Base-by-base conservation (phyloP, 1,284 basidiomycete genomes). In the Coniferiporia sulphurascens region DNA sequence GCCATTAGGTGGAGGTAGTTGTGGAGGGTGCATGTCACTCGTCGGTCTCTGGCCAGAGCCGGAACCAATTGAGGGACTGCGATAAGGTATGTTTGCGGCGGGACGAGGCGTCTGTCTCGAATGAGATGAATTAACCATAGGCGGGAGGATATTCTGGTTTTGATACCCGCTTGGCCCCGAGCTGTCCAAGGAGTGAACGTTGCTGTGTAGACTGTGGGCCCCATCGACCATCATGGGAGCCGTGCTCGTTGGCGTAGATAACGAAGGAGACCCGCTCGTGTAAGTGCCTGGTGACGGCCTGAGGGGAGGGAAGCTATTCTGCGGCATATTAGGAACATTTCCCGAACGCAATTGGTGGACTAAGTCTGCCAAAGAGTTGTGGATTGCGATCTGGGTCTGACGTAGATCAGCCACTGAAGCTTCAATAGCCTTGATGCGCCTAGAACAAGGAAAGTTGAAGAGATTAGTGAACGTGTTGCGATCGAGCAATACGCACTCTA, bases 381-480 rank as follows among this genome's bases (percentile, higher is more conserved):
- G 87, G 56, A 95, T 93, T 15, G 81, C 77, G 36, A 76, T 74
- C 70, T 91, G 88, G 0, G 84, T 79, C 55, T 81, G 76, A 54
- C 84, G 82, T 67, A 91, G 89, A 55, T 91, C 88, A 36, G 85
- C 80, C 62, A 95, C 92, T 71, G 92, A 91, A 21, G 81, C 67
- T 71, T 95, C 93, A 57, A 95, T 83, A 67, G 85, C 87, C 65
- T 90, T 85, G 64, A 95, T 91, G 55, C 93, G 91, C 70, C 93
- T 95, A 69, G 41, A 48, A 27, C 38, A 52, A 55, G 61, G 46
- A 21, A 52, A 10, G 46, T 61, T 60, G 55, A 62, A 52, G 67
- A 61, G 52, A 65, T 43, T 43, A 61, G 58, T 44, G 54, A 46
- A 19, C 41, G 43, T n/a, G 53, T 45, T 12, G n/a, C 38, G 53